phyloP scores from a whole-genome alignment of 108 stramenopile genomes.

The Cyclostephanos tholiformis region DNA sequence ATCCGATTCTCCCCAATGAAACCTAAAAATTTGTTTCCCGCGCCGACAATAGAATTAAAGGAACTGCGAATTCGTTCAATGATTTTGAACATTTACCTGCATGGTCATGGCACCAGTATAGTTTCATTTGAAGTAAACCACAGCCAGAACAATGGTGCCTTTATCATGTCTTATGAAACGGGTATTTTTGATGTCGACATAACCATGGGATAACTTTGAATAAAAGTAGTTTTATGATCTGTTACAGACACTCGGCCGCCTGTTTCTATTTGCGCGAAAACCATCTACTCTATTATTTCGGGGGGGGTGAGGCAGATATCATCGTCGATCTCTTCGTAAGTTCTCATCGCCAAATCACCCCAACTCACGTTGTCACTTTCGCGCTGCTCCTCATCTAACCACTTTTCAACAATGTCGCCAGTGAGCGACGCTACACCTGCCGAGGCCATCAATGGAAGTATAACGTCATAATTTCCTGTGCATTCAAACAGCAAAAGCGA shows the following conservation, averaged over 20 bases:
- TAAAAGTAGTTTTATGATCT: neutral
- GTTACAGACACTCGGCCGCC: neutral
- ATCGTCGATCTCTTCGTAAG: constrained; percentile 32
- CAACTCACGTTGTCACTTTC: constrained; percentile 48
- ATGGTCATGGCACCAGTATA: constrained; percentile 21
- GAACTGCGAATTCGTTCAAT: constrained; percentile 23
- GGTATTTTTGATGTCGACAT: constrained; percentile 11
- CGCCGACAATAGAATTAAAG: constrained; percentile 1
- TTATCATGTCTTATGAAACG: neutral
- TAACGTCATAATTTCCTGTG: constrained; percentile 90
- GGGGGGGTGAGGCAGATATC: constrained; percentile 11
- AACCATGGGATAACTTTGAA: neutral
- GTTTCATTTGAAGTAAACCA: constrained; percentile 30
- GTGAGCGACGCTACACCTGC: constrained; percentile 62
- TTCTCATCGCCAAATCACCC: constrained; percentile 44
- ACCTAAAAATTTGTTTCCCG: constrained; percentile 8
- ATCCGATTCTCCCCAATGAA: constrained; percentile 37
- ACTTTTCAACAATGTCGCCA: constrained; percentile 47
- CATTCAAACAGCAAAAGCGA: constrained; percentile 87
- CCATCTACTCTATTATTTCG: neutral
- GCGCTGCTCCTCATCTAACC: constrained; percentile 49
- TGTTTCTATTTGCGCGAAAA: neutral
- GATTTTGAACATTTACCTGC: constrained; percentile 27
- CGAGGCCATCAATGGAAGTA: constrained; percentile 81
- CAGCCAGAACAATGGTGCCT: neutral